Percentiles rank a stretch among this genome's conserved stretches.
Evolutionary conservation across 768 basidiomycete genomes (phyloP).

Genomic region (Ramaria sp.): DNA sequence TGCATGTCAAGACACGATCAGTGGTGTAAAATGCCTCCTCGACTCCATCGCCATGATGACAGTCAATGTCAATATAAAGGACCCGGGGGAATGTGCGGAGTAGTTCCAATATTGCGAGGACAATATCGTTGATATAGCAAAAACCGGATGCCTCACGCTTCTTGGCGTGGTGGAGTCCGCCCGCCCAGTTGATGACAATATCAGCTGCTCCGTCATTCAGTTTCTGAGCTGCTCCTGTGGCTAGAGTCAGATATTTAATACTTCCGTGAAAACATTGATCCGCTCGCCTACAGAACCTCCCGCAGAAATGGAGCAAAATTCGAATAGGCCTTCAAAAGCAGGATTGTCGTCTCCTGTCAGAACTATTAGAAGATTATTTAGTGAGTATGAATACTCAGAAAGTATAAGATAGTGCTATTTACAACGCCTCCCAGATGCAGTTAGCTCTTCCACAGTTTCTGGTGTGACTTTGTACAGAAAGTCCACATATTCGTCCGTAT

Average conservation of each 20-base stretch:
- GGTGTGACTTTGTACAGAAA: conserved; percentile 83
- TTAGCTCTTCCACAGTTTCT: conserved; percentile 81
- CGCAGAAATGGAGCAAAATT: conserved; percentile 94
- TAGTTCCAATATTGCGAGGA: conserved; percentile 87
- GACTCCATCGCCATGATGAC: conserved; percentile 97
- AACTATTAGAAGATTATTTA: conserved; percentile 22
- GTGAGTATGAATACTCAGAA: background rate
- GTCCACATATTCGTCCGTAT: conserved; percentile 97
- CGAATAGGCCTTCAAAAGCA: conserved; percentile 90
- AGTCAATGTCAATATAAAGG: conserved; percentile 95
- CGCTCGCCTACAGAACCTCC: conserved; percentile 80
- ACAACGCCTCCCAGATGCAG: conserved; percentile 81
- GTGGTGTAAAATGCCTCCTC: conserved; percentile 99
- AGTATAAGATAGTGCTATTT: conserved; percentile 28
- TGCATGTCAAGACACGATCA: conserved; percentile 93
- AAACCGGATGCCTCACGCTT: conserved; percentile 97
- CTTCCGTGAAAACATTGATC: conserved; percentile 17
- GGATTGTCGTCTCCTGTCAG: conserved; percentile 89
- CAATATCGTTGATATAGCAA: conserved; percentile 98
- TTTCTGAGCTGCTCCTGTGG: conserved; percentile 64
- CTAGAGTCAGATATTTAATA: background rate
- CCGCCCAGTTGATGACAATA: conserved; percentile 93
- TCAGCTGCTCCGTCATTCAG: conserved; percentile 72
- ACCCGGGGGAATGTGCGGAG: conserved; percentile 79
- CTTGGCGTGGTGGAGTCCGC: conserved; percentile 97